A percentile compares a stretch with the other conserved stretches of the same genome.
Conservation (phyloP, 805 yeast genomes). For the baker's yeast (Saccharomyces cerevisiae) region DNA sequence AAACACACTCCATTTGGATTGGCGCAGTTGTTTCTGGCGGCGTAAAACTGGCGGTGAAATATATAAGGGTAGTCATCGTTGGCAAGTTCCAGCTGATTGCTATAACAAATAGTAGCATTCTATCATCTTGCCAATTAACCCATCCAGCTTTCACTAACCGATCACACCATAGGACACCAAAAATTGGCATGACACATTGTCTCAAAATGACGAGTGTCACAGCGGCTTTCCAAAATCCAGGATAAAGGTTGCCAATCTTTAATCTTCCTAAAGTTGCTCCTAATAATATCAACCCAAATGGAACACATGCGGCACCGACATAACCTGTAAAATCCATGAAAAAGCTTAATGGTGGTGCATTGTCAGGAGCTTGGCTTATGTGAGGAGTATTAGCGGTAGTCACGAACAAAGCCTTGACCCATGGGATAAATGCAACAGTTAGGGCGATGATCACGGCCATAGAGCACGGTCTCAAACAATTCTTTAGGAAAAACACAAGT, state of each 20-base stretch:
- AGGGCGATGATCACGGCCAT: conserved; percentile 58
- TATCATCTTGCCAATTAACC: conserved; percentile 41
- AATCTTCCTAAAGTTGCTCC: conserved; percentile 88
- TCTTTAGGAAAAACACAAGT: conserved; percentile 35
- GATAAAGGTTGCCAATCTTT: conserved; percentile 49
- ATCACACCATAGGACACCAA: conserved; percentile 61
- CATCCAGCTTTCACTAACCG: conserved; percentile 61
- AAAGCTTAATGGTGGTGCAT: conserved; percentile 78
- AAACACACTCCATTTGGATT: conserved; percentile 73
- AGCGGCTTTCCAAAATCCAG: conserved; percentile 63
- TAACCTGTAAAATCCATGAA: conserved; percentile 73
- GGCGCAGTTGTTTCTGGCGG: conserved; percentile 44
- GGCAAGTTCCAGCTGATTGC: conserved; percentile 76
- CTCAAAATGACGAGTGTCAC: conserved; percentile 48
- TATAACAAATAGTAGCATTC: conserved; percentile 63
- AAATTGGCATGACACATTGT: conserved; percentile 66
- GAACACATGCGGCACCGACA: conserved; percentile 84
- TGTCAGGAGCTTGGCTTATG: conserved; percentile 77
- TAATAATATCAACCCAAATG: conserved; percentile 71
- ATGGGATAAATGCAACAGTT: conserved; percentile 75
- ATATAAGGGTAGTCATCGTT: conserved; percentile 80
- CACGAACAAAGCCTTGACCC: conserved; percentile 73
- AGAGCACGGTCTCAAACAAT: conserved; percentile 67
- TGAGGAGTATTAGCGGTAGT: conserved; percentile 34
- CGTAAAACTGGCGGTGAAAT: conserved; percentile 78